These are phyloP conservation scores for Aegilops tauschii DNA, from an alignment of 176 grass and related monocot genomes.

Conservation along the genomic window DNA sequence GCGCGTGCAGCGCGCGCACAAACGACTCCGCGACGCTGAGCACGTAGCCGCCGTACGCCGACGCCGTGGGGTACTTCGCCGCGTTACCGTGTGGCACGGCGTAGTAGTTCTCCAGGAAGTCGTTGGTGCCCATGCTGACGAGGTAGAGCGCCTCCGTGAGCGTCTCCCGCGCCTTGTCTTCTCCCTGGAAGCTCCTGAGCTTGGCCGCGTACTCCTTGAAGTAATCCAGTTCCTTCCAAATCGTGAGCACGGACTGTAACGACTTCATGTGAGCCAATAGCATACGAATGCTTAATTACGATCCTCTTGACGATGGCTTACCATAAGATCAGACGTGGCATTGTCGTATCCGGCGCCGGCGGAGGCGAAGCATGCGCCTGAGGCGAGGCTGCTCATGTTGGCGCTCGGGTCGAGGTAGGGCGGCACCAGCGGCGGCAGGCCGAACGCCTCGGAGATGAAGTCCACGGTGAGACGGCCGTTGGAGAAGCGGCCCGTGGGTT, in stretches of 20 bases:
- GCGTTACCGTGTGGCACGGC: slow-evolving; percentile 34
- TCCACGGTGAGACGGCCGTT: slow-evolving; percentile 72
- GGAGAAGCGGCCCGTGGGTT: slow-evolving; percentile 61
- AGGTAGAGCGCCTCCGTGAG: slow-evolving; percentile 53
- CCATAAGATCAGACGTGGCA: slow-evolving; percentile 63
- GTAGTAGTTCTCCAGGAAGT: slow-evolving; percentile 76
- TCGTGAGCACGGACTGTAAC: slow-evolving; percentile 46
- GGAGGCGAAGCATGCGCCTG: slow-evolving; percentile 78
- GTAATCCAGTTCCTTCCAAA: slow-evolving; percentile 53
- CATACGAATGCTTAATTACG: too few relatives aligned
- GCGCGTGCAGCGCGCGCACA: slow-evolving; percentile 39
- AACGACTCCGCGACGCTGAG: slow-evolving; percentile 32
- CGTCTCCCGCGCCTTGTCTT: slow-evolving; percentile 29
- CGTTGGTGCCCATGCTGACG: slow-evolving; percentile 77
- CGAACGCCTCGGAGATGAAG: slow-evolving; percentile 84
- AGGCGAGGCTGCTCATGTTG: slow-evolving; percentile 46
- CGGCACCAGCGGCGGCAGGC: slow-evolving; percentile 60
- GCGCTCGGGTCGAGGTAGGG: slow-evolving; percentile 60
- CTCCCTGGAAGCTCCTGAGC: slow-evolving; percentile 27
- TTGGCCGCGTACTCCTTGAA: slow-evolving; percentile 61
- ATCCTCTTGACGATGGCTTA: slow-evolving; percentile 21
- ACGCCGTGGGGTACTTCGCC: slow-evolving; percentile 8
- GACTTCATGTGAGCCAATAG: background rate
- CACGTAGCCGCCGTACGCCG: slow-evolving; percentile 41
- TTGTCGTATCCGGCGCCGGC: slow-evolving; percentile 78